A percentile compares a stretch with the other conserved stretches of the same genome.
phyloP scores from a whole-genome alignment of 2,329 filamentous ascomycete species.

The Tolypocladium guangdongense region DNA sequence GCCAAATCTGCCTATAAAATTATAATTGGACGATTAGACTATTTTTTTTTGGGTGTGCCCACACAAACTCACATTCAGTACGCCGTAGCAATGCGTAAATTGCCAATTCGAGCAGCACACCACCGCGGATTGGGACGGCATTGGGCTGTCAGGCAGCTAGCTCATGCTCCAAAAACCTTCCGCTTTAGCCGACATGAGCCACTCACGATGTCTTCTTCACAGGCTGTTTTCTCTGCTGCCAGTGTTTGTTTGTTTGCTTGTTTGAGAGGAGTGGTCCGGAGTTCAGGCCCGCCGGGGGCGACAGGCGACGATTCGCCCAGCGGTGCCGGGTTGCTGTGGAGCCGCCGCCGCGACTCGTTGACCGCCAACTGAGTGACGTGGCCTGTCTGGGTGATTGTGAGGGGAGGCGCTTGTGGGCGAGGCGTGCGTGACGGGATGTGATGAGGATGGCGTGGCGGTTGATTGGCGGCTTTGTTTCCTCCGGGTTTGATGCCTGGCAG shows the following conservation, averaged over 20 bases:
- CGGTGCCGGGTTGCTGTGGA: not conserved
- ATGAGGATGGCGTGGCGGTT: not conserved
- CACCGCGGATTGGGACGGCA: no score
- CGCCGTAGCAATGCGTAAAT: no score
- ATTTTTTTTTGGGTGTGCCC: no score
- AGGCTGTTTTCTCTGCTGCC: no score
- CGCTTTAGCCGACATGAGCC: no score
- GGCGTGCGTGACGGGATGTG: not conserved
- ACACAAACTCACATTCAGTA: no score
- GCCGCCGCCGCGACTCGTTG: not conserved
- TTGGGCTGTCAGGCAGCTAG: no score
- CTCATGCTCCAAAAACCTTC: not conserved
- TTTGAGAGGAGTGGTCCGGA: no score
- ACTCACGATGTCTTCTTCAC: not conserved
- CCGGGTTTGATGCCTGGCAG: not conserved
- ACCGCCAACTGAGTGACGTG: not conserved
- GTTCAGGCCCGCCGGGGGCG: not conserved
- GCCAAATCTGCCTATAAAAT: no score
- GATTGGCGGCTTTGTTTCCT: not conserved
- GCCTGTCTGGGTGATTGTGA: not conserved
- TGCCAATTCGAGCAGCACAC: not conserved
- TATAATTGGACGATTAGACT: no score
- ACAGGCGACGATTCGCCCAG: not conserved
- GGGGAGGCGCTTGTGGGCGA: not conserved
- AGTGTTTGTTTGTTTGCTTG: not conserved